phyloP scores from a whole-genome alignment of 257 asterid species.

The Rehmannia glutinosa region DNA sequence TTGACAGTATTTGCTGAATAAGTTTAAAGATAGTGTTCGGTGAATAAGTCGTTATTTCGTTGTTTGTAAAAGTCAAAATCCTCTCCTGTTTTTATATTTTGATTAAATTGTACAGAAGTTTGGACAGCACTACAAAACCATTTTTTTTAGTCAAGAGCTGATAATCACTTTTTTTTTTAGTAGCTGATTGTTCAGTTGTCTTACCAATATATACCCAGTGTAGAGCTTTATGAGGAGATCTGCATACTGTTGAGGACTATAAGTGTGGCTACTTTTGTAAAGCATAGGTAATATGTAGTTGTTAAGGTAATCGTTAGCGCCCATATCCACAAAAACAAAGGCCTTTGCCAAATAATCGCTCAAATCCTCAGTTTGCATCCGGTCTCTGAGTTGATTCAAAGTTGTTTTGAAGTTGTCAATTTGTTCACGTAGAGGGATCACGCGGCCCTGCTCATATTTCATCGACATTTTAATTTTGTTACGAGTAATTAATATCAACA shows the following conservation, averaged over 20 bases:
- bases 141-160: too few species aligned
- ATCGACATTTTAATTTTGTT: not conserved
- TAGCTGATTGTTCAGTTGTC: not conserved
- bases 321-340: not conserved
- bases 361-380: constrained; percentile 15
- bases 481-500: not conserved
- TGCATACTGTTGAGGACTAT: not conserved
- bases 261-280: not conserved
- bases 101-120: too few species aligned
- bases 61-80: too few species aligned
- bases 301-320: constrained; percentile 14
- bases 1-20: too few species aligned
- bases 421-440: constrained; percentile 12
- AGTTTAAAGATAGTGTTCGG: too few species aligned
- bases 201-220: not conserved
- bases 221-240: constrained; percentile 21
- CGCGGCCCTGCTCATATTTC: constrained; percentile 13
- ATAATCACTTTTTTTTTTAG: not conserved
- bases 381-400: not conserved
- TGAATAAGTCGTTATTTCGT: too few species aligned
- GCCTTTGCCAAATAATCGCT: constrained; percentile 19
- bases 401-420: constrained; percentile 16
- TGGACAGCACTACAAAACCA: too few species aligned
- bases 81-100: too few species aligned
- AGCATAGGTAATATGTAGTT: not conserved